Conservation (phyloP, 768 basidiomycete genomes). For the Boletus subcaerulescens region DNA sequence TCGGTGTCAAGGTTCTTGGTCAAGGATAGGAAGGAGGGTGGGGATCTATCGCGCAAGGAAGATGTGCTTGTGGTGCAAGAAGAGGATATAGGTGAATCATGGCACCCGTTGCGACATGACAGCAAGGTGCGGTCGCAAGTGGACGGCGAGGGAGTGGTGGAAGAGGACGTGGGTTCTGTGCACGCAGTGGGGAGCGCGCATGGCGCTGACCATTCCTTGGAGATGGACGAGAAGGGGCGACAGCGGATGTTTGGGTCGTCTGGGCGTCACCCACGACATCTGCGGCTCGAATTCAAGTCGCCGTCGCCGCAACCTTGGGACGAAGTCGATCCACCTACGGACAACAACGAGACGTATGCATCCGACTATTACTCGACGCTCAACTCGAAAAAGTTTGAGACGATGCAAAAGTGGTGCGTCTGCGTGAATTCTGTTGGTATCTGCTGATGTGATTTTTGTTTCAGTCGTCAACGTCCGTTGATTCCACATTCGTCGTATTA, state of each 20-base stretch:
- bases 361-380: constrained; percentile 44
- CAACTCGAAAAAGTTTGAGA: constrained; percentile 41
- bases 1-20: constrained; percentile 33
- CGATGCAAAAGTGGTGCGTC: constrained; percentile 45
- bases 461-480: constrained; percentile 39
- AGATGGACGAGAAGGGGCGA: constrained; percentile 27
- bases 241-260: constrained; percentile 21
- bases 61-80: constrained; percentile 23
- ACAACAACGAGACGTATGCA: constrained; percentile 31
- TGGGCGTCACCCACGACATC: constrained; percentile 38
- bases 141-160: constrained; percentile 1
- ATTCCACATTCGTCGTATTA: constrained; percentile 83
- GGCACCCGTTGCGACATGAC: constrained; percentile 24
- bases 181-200: constrained; percentile 11
- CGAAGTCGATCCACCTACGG: constrained; percentile 46
- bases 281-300: constrained; percentile 48
- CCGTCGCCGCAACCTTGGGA: constrained; percentile 71
- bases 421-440: background rate
- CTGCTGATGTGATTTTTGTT: constrained; percentile 21
- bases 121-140: constrained; percentile 9
- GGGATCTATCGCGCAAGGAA: constrained; percentile 15
- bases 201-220: constrained; percentile 6
- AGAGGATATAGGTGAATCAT: constrained; percentile 23
- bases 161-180: constrained; percentile 14
- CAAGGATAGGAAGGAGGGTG: constrained; percentile 3